These are phyloP conservation scores for Blepharisma japonicum DNA, from an alignment of 73 alveolate genomes.

Conservation along the genomic window DNA sequence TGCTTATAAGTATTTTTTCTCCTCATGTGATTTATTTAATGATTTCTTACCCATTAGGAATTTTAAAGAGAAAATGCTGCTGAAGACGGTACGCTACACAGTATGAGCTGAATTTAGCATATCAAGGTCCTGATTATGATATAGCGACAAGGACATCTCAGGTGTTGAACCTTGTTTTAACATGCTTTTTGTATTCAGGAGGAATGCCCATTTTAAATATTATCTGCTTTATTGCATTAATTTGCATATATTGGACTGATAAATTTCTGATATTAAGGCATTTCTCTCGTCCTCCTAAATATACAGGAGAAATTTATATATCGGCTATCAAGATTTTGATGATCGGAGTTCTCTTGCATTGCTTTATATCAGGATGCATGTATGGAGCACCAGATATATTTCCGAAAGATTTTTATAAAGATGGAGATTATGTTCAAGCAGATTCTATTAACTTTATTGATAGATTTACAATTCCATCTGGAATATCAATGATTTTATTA, in stretches of 20 bases:
- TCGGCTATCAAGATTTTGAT: constrained; percentile 10
- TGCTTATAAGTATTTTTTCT: constrained; percentile 11
- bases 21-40: constrained; percentile 16
- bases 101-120: neutral
- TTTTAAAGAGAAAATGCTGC: neutral
- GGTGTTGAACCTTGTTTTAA: constrained; percentile 31
- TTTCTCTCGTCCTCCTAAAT: constrained; percentile 46
- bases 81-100: neutral
- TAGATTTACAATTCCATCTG: too few relatives aligned
- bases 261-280: constrained; percentile 38
- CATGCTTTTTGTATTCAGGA: constrained; percentile 46
- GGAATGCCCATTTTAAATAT: constrained; percentile 67
- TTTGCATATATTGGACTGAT: constrained; percentile 55
- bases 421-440: too few relatives aligned
- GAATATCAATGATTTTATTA: too few relatives aligned
- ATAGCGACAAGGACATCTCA: constrained; percentile 10
- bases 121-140: constrained; percentile 1
- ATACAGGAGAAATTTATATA: neutral
- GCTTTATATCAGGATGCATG: neutral
- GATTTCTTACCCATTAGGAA: neutral
- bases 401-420: too few relatives aligned
- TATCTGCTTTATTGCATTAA: constrained; percentile 22
- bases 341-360: constrained; percentile 23
- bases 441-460: too few relatives aligned
- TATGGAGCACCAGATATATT: constrained; percentile 29